phyloP scores from a whole-genome alignment of 805 yeast species.

The Isabelozyma rhagii region DNA sequence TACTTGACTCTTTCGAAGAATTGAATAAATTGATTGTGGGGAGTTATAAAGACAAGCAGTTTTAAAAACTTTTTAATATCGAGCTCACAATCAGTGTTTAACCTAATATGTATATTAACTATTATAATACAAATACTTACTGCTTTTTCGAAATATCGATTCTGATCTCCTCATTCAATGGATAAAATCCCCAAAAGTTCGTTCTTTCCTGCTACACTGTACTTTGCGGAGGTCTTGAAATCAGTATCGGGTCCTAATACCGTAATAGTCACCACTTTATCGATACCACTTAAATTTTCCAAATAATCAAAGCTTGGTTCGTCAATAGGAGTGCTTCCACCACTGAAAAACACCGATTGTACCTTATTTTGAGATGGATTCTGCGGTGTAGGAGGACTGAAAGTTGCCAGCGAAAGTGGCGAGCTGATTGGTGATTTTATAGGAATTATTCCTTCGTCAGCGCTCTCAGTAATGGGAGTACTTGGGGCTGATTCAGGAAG shows the following conservation, averaged over 20 bases:
- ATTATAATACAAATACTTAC: background rate
- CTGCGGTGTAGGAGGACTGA: background rate
- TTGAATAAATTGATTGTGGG: constrained; percentile 51
- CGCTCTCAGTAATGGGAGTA: constrained; percentile 9
- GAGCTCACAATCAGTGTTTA: background rate
- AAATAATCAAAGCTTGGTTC: constrained; percentile 61
- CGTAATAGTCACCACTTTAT: constrained; percentile 57
- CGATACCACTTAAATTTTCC: constrained; percentile 31
- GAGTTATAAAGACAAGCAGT: constrained; percentile 48
- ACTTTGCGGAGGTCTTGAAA: constrained; percentile 56
- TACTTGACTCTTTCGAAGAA: constrained; percentile 48
- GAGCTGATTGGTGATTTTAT: background rate
- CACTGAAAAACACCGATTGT: constrained; percentile 54
- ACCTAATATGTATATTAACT: background rate
- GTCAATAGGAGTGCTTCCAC: constrained; percentile 66
- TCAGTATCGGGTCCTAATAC: constrained; percentile 40
- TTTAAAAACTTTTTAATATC: constrained; percentile 7
- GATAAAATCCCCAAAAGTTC: constrained; percentile 57
- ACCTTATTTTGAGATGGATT: constrained; percentile 9
- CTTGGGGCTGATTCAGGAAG: constrained; percentile 11
- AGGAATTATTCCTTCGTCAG: background rate
- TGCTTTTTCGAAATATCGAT: background rate
- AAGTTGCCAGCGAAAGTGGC: constrained; percentile 1
- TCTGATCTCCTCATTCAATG: background rate
- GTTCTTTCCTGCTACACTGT: constrained; percentile 65